Percentiles rank a stretch among this genome's conserved stretches.
Evolutionary conservation across 108 stramenopile genomes (phyloP).

Genomic region (Ochromonas danica): DNA sequence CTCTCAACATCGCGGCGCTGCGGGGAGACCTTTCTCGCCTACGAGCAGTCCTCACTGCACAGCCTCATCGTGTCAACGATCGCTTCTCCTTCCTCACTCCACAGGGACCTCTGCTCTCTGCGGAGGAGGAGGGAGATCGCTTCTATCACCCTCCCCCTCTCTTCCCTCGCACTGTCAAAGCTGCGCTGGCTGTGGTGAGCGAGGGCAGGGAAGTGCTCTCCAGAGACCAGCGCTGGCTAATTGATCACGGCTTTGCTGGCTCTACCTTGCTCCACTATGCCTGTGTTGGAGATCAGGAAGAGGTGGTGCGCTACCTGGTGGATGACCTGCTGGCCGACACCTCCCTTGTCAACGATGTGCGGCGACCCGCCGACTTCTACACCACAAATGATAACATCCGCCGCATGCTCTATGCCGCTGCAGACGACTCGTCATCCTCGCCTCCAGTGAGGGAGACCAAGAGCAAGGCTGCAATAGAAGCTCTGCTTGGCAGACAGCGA

Average conservation of each 20-base stretch:
- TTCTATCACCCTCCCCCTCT: neutral
- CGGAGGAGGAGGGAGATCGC: neutral
- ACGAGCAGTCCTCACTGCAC: too few relatives aligned
- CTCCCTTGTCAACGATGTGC: neutral
- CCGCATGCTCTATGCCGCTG: too few relatives aligned
- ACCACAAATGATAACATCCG: constrained; percentile 3
- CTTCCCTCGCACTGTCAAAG: neutral
- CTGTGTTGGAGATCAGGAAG: neutral
- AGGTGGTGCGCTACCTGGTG: neutral
- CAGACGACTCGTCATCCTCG: too few relatives aligned
- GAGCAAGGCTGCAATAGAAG: too few relatives aligned
- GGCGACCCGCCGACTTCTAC: neutral
- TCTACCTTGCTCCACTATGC: neutral
- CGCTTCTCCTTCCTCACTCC: too few relatives aligned
- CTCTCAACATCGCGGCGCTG: too few relatives aligned
- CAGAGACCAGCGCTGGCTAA: neutral
- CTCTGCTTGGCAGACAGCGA: too few relatives aligned
- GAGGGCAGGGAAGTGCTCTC: neutral
- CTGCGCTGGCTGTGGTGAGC: neutral
- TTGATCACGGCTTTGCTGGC: neutral
- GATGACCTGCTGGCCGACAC: neutral
- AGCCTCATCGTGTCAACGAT: too few relatives aligned
- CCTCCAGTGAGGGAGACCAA: too few relatives aligned
- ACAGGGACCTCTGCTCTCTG: neutral
- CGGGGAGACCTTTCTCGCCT: too few relatives aligned